Evolutionary conservation across 148 eudicot genomes (phyloP).

Genomic region (Cornus kousa): DNA sequence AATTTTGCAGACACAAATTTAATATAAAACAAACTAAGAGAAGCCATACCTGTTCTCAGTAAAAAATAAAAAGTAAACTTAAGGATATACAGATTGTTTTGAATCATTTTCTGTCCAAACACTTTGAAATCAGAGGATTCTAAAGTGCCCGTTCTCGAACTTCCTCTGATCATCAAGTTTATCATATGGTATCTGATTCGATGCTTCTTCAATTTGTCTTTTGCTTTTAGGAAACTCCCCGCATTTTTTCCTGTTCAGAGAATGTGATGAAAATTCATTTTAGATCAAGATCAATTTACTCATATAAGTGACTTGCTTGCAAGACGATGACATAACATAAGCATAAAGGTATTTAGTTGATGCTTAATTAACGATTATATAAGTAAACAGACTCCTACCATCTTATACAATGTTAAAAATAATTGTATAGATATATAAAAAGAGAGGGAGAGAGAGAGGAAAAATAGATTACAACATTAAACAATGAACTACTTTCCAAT

Average conservation of each 20-base stretch:
- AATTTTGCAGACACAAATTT: slow-evolving; percentile 81
- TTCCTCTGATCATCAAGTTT: slow-evolving; percentile 67
- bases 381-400: too few relatives aligned
- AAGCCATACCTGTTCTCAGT: slow-evolving; percentile 10
- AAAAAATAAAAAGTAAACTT: background rate
- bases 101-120: background rate
- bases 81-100: background rate
- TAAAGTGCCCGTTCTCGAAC: slow-evolving; percentile 72
- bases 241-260: slow-evolving; percentile 67
- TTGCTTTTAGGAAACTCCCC: slow-evolving; percentile 45
- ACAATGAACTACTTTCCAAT: background rate
- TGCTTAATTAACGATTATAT: too few relatives aligned
- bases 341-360: background rate
- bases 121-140: background rate
- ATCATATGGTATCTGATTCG: slow-evolving; percentile 53
- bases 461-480: background rate
- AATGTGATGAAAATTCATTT: slow-evolving; percentile 41
- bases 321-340: background rate
- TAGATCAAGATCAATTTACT: slow-evolving; percentile 1
- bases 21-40: slow-evolving; percentile 33
- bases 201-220: slow-evolving; percentile 70
- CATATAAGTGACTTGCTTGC: background rate
- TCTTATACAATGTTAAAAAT: too few relatives aligned
- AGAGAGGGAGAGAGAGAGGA: too few relatives aligned
- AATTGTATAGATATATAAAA: too few relatives aligned